Conservation (phyloP, 768 basidiomycete species). For the Trametes elegans region DNA sequence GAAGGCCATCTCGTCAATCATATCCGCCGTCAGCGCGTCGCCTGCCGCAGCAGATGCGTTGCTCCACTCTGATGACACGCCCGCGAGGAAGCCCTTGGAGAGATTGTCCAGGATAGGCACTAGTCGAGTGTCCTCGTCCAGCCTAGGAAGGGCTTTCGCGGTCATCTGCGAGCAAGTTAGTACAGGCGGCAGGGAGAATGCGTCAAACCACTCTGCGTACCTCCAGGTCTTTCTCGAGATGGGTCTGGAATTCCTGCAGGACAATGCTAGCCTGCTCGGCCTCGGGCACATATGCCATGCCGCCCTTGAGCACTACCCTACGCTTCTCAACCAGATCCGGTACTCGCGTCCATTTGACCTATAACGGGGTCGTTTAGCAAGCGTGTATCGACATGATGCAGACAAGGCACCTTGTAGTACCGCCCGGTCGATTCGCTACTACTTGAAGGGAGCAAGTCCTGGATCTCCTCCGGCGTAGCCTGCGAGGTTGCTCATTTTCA, state of each 20-base stretch:
- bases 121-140: constrained; percentile 93
- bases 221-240: constrained; percentile 73
- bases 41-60: constrained; percentile 49
- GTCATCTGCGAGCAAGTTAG: constrained; percentile 54
- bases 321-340: constrained; percentile 87
- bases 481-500: neutral
- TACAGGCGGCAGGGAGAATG: neutral
- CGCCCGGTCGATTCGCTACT: constrained; percentile 38
- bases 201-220: constrained; percentile 42
- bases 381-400: neutral
- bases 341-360: constrained; percentile 98
- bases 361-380: neutral
- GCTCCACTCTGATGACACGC: constrained; percentile 83
- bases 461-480: constrained; percentile 8
- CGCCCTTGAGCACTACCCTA: constrained; percentile 70
- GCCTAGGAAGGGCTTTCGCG: constrained; percentile 79
- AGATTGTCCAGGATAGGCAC: constrained; percentile 88
- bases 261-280: constrained; percentile 81
- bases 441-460: neutral
- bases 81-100: constrained; percentile 90
- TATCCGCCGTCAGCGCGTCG: constrained; percentile 84
- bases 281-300: constrained; percentile 87
- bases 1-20: constrained; percentile 83
- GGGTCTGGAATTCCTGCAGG: constrained; percentile 78
- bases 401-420: constrained; percentile 74